Percentiles rank a stretch among this genome's conserved stretches.
These are phyloP conservation scores for Monilinia polystroma DNA, from an alignment of 2,329 filamentous ascomycete genomes.

Conservation along the genomic window DNA sequence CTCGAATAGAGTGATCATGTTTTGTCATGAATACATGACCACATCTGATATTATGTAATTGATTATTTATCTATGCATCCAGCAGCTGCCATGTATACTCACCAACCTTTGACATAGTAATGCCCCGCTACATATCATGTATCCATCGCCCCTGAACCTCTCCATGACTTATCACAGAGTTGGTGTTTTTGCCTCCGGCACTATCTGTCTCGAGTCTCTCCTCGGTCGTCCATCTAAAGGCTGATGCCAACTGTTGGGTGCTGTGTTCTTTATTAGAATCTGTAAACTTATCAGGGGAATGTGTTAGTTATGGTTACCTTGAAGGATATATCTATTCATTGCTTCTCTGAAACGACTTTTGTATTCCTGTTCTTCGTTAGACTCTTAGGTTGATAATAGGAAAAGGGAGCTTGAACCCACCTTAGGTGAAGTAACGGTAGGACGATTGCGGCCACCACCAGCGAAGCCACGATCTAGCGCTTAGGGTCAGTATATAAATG, in stretches of 20 bases:
- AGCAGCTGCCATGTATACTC: neutral
- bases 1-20: neutral
- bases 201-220: slow-evolving; percentile 22
- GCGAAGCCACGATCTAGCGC: slow-evolving; percentile 69
- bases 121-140: neutral
- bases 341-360: slow-evolving; percentile 93
- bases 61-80: neutral
- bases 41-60: neutral
- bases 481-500: slow-evolving; percentile 2
- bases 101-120: neutral
- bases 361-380: slow-evolving; percentile 58
- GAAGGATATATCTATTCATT: slow-evolving; percentile 77
- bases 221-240: slow-evolving; percentile 21
- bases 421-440: slow-evolving; percentile 94
- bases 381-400: neutral
- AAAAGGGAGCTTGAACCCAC: slow-evolving; percentile 49
- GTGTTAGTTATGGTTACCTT: slow-evolving; percentile 30
- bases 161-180: neutral
- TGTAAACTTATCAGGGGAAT: neutral
- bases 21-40: neutral
- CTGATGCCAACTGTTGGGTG: slow-evolving; percentile 31
- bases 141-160: neutral
- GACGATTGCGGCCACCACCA: slow-evolving; percentile 73
- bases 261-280: slow-evolving; percentile 14
- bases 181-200: slow-evolving; percentile 2